Evolutionary conservation across 176 grass and related monocot genomes (phyloP).

Genomic region (Metroxylon sagu): DNA sequence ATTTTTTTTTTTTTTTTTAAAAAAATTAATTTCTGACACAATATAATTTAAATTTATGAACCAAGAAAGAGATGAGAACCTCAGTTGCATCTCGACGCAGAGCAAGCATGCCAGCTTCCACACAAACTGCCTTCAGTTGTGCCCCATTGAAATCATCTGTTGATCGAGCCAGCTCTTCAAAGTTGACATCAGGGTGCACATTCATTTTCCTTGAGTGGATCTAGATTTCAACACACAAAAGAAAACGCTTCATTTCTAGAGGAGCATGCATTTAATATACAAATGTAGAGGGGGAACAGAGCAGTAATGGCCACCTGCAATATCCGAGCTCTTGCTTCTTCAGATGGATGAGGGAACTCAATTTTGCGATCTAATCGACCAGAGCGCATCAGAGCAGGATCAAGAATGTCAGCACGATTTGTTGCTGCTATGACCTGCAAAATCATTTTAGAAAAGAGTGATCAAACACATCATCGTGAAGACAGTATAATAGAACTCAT

Average conservation of each 20-base stretch:
- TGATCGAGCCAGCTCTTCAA: constrained; percentile 76
- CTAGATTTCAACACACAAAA: constrained; percentile 25
- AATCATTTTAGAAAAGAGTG: not conserved
- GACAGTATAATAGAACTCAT: too few relatives aligned
- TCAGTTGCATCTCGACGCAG: constrained; percentile 88
- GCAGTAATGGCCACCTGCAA: constrained; percentile 44
- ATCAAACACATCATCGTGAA: not conserved
- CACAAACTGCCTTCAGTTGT: constrained; percentile 88
- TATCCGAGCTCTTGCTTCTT: constrained; percentile 84
- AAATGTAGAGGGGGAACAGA: too few relatives aligned
- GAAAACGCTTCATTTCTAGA: not conserved
- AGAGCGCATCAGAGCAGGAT: constrained; percentile 86
- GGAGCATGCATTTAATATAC: too few relatives aligned
- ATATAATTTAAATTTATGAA: not conserved
- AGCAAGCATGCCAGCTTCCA: constrained; percentile 92
- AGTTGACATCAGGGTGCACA: constrained; percentile 84
- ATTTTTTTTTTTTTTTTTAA: not conserved
- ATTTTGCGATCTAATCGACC: constrained; percentile 92
- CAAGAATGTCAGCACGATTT: constrained; percentile 85
- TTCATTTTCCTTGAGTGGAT: constrained; percentile 96
- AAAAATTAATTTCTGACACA: not conserved
- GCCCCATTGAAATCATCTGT: constrained; percentile 91
- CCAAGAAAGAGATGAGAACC: constrained; percentile 24
- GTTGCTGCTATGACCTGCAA: constrained; percentile 86
- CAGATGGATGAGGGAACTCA: constrained; percentile 81